Base-by-base conservation (phyloP, 1,284 basidiomycete genomes). In the Phaffia rhodozyma region DNA sequence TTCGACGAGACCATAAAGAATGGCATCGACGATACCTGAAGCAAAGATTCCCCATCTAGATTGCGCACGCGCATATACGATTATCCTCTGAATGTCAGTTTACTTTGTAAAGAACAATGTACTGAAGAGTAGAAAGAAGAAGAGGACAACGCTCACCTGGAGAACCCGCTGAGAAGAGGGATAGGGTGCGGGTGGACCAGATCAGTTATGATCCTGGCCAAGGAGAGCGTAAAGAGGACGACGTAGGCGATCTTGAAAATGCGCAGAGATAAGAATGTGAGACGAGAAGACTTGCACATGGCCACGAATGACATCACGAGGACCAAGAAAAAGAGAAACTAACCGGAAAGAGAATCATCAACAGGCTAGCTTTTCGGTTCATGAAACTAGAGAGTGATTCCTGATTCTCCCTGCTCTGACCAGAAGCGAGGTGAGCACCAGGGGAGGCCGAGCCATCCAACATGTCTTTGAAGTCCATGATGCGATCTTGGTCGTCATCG, bases 281-380 rank as follows among this genome's bases (percentile, higher is more conserved):
- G 20, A 27, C 3, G 30, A 50, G 27, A 20, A 20, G 29, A 38
- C 47, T 55, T 56, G 52, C 4, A 23, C 30, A 21, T 9, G 53
- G 16, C 1, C 53, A 27, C 13, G 23, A 29, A 32, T n/a, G 51
- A 18, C 11, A 21, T 5, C 13, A 20, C 25, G 23, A 27, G 27
- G 47, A 48, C 21, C 23, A 48, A 58, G 38, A 25, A n/a, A 9
- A 13, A 58, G 50, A 21, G 20, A 59, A 55, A 34, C 50, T 50
- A 6, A 62, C 32, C 0, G 76, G 76, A 62, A 77, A 77, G 70
- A 74, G 75, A 66, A 77, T 68, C 76, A 77, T 77, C 60, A 77
- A 70, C 49, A 77, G 65, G 11, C 73, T 71, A 30, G 76, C 75
- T 66, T 77, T 77, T 55, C 76, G 68, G 67, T 77, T 77, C 63